phyloP scores from a whole-genome alignment of 371 early-diverging fungal genomes.

The Mortierella sp. region DNA sequence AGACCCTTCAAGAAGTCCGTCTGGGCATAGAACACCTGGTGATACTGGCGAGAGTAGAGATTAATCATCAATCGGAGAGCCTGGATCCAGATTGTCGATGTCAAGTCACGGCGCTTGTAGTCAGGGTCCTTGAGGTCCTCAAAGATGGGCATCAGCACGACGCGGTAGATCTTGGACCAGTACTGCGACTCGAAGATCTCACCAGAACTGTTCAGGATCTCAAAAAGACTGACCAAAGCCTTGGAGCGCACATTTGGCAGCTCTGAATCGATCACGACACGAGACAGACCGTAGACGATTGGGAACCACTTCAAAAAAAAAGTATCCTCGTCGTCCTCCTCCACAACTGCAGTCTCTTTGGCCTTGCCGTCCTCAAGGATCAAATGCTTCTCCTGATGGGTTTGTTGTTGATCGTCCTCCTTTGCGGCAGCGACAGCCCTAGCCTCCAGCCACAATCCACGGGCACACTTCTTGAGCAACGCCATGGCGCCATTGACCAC shows the following conservation, averaged over 20 bases:
- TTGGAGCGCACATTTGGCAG: constrained; percentile 80
- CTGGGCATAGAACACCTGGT: constrained; percentile 62
- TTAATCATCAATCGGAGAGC: constrained; percentile 84
- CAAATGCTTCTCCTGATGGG: constrained; percentile 23
- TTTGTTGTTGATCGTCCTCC: constrained; percentile 22
- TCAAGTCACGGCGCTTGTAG: constrained; percentile 53
- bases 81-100: constrained; percentile 70
- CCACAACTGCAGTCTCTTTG: constrained; percentile 45
- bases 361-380: constrained; percentile 50
- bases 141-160: constrained; percentile 87
- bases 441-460: constrained; percentile 53
- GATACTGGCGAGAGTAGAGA: constrained; percentile 76
- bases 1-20: constrained; percentile 71
- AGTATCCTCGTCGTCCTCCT: constrained; percentile 68
- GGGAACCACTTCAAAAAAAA: constrained; percentile 83
- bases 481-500: constrained; percentile 67
- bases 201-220: constrained; percentile 76
- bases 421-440: constrained; percentile 28
- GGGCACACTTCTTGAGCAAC: constrained; percentile 67
- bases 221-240: constrained; percentile 82
- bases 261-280: constrained; percentile 85
- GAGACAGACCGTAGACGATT: constrained; percentile 79
- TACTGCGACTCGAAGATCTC: constrained; percentile 71
- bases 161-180: constrained; percentile 82
- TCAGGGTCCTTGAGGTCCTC: constrained; percentile 73